These are phyloP conservation scores for Penicillium sp. DNA, from an alignment of 2,329 filamentous ascomycete genomes.

Conservation along the genomic window DNA sequence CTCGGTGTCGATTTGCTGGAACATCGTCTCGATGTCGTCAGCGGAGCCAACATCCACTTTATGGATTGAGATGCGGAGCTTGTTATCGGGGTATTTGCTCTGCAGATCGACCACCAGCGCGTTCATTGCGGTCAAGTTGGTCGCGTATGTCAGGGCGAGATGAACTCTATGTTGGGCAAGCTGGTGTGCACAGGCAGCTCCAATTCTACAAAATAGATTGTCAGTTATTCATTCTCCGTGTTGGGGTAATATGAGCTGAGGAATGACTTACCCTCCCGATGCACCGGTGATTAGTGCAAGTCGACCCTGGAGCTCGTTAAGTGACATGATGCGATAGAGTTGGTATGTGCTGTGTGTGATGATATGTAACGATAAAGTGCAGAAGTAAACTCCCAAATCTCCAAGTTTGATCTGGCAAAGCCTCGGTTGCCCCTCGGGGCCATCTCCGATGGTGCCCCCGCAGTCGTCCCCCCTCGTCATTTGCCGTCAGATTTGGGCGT, in stretches of 20 bases:
- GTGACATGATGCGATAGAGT: slow-evolving; percentile 15
- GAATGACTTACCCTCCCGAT: slow-evolving; percentile 56
- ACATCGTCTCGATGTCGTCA: slow-evolving; percentile 56
- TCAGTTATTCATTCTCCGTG: slow-evolving; percentile 5
- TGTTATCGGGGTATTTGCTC: slow-evolving; percentile 27
- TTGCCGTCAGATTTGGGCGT: slow-evolving; percentile 13
- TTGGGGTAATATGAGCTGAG: background rate
- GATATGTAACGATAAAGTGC: background rate
- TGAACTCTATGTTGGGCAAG: slow-evolving; percentile 55
- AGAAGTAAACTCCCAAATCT: background rate
- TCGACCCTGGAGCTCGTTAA: slow-evolving; percentile 53
- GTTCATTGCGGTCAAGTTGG: slow-evolving; percentile 50
- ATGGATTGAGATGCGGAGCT: slow-evolving; percentile 53
- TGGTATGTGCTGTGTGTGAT: background rate
- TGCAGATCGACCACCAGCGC: slow-evolving; percentile 47
- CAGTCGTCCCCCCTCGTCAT: slow-evolving; percentile 24
- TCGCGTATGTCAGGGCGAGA: slow-evolving; percentile 61
- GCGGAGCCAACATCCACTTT: slow-evolving; percentile 58
- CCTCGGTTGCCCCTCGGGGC: slow-evolving; percentile 25
- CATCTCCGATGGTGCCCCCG: slow-evolving; percentile 27
- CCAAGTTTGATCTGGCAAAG: background rate
- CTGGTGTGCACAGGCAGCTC: slow-evolving; percentile 57
- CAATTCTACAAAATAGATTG: slow-evolving; percentile 51
- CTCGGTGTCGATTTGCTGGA: slow-evolving; percentile 53
- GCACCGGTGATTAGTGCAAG: slow-evolving; percentile 62